phyloP scores from a whole-genome alignment of 495 filamentous ascomycete genomes.

The Podospora pseudoanserina region DNA sequence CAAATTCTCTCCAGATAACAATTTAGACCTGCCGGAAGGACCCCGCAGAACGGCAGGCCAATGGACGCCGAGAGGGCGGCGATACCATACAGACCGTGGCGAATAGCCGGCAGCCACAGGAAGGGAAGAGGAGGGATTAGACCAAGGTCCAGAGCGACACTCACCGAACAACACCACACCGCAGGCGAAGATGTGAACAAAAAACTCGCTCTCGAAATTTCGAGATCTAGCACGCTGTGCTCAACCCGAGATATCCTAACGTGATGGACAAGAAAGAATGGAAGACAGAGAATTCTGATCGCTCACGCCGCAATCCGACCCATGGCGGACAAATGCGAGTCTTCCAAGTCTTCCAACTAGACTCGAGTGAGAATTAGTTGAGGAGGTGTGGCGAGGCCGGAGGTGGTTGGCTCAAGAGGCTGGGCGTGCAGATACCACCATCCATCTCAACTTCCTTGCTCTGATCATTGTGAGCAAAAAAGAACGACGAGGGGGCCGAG shows the following conservation, averaged over 20 bases:
- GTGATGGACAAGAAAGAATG: background rate
- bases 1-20: background rate
- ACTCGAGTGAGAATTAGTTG: background rate
- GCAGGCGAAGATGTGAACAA: background rate
- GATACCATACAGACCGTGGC: background rate
- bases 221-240: background rate
- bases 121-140: background rate
- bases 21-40: background rate
- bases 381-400: constrained; percentile 9
- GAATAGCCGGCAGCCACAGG: background rate
- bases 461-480: background rate
- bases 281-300: background rate
- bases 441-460: background rate
- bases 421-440: constrained; percentile 3
- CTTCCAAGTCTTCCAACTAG: background rate
- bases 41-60: constrained; percentile 5
- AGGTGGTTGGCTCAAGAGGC: constrained; percentile 4
- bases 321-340: constrained; percentile 3
- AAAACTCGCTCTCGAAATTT: background rate
- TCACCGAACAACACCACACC: constrained; percentile 5
- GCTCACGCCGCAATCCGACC: background rate
- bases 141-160: background rate
- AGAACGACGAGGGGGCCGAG: background rate
- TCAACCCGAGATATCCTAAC: background rate
- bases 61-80: background rate